Percentiles rank a stretch among this genome's conserved stretches.
phyloP scores from a whole-genome alignment of 2,329 filamentous ascomycete genomes.

The Metarhizium rileyi region DNA sequence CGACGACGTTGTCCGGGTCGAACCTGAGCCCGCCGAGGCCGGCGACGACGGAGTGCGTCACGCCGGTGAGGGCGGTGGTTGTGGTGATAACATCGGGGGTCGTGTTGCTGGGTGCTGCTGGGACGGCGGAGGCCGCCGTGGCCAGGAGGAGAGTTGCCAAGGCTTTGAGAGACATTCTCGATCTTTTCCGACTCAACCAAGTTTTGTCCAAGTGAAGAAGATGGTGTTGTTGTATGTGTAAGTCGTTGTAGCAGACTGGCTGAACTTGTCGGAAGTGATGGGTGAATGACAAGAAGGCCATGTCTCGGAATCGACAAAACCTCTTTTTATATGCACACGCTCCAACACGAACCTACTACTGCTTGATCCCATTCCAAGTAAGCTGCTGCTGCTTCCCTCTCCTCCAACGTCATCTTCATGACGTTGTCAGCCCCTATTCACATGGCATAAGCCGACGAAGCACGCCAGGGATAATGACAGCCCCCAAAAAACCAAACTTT shows the following conservation, averaged over 20 bases:
- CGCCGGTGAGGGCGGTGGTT: constrained; percentile 26
- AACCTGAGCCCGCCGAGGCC: constrained; percentile 37
- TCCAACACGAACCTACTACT: too few species aligned
- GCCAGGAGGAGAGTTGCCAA: constrained; percentile 7
- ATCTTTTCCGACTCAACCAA: neutral
- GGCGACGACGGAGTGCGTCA: constrained; percentile 37
- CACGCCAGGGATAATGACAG: too few species aligned
- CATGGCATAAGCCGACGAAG: too few species aligned
- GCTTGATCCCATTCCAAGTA: too few species aligned
- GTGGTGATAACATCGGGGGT: constrained; percentile 16
- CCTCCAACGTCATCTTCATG: too few species aligned
- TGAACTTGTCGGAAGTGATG: too few species aligned
- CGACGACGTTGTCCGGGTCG: constrained; percentile 39
- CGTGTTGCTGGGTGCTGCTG: constrained; percentile 19
- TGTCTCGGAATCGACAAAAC: too few species aligned
- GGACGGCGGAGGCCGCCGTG: constrained; percentile 20
- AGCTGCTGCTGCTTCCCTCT: too few species aligned
- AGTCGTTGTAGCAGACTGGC: neutral
- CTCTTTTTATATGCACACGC: too few species aligned
- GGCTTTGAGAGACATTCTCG: neutral
- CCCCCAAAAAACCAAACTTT: too few species aligned
- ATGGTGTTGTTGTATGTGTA: neutral
- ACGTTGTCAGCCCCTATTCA: too few species aligned
- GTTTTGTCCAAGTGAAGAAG: neutral
- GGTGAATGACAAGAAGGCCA: too few species aligned